phyloP scores from a whole-genome alignment of 192 early-diverging fungal genomes.

The Gonapodya sp. region DNA sequence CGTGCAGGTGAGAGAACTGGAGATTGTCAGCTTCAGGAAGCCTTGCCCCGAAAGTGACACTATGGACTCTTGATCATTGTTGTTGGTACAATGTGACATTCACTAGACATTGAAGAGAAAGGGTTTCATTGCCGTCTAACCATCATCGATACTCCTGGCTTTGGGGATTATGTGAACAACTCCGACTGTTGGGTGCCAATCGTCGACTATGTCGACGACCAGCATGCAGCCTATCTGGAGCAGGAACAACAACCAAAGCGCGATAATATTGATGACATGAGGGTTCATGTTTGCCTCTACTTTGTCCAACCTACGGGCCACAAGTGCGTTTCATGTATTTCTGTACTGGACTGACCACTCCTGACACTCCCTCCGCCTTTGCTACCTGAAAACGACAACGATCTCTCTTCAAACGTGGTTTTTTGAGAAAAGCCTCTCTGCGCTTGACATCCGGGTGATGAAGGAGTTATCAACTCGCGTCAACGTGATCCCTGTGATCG shows the following conservation, averaged over 20 bases:
- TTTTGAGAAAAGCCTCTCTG: too few species aligned
- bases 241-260: conserved; percentile 82
- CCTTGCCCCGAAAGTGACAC: neutral
- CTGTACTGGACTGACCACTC: conserved; percentile 3
- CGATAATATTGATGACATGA: conserved; percentile 81
- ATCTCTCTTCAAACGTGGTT: too few species aligned
- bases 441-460: conserved; percentile 96
- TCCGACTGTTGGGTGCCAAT: conserved; percentile 96
- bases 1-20: conserved; percentile 68
- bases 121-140: conserved; percentile 94
- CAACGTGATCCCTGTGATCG: conserved; percentile 96
- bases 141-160: conserved; percentile 85
- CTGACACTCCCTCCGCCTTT: neutral
- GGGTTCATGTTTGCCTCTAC: conserved; percentile 96
- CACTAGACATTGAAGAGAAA: conserved; percentile 84
- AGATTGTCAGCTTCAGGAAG: neutral
- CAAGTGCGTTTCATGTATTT: conserved; percentile 64
- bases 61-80: neutral
- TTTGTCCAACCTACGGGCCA: conserved; percentile 98
- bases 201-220: conserved; percentile 96
- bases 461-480: conserved; percentile 90
- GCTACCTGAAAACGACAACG: neutral
- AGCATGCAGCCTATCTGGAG: conserved; percentile 89
- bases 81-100: neutral
- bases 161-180: conserved; percentile 87